Percentiles rank a stretch among this genome's conserved stretches.
phyloP scores from a whole-genome alignment of 106 monocot genomes.

The Apostasia shenzhenica region DNA sequence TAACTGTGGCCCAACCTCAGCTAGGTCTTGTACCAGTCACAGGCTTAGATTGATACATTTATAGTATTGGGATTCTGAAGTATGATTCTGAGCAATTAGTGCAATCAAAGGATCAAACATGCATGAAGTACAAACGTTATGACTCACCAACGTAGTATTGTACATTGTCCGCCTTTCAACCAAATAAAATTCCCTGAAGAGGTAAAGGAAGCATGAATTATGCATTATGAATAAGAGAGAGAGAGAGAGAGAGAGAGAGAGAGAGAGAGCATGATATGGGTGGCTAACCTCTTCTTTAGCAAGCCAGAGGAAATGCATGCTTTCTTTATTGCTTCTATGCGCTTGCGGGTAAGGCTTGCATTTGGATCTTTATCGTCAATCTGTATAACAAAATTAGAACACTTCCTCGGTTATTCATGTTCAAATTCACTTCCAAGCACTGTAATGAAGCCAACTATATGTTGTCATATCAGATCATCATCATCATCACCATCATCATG shows the following conservation, averaged over 20 bases:
- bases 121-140: too few species aligned
- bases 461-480: neutral
- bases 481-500: neutral
- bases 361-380: constrained; percentile 71
- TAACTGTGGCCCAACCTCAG: too few species aligned
- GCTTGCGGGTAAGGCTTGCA: constrained; percentile 53
- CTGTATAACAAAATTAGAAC: constrained; percentile 19
- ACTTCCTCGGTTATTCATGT: neutral
- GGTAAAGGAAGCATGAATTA: neutral
- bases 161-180: constrained; percentile 18
- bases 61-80: too few species aligned
- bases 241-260: neutral
- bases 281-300: constrained; percentile 55
- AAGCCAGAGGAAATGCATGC: constrained; percentile 56
- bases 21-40: neutral
- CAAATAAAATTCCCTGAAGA: constrained; percentile 17
- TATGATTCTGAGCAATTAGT: too few species aligned
- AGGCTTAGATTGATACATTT: neutral
- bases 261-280: neutral
- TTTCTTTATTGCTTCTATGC: constrained; percentile 72
- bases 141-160: constrained; percentile 37
- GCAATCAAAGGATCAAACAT: too few species aligned
- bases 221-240: neutral
- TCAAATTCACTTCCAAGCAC: neutral
- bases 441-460: neutral